Percentiles rank a stretch among this genome's conserved stretches.
These are phyloP conservation scores for Bryoglossum gracile DNA, from an alignment of 495 filamentous ascomycete genomes.

Conservation along the genomic window DNA sequence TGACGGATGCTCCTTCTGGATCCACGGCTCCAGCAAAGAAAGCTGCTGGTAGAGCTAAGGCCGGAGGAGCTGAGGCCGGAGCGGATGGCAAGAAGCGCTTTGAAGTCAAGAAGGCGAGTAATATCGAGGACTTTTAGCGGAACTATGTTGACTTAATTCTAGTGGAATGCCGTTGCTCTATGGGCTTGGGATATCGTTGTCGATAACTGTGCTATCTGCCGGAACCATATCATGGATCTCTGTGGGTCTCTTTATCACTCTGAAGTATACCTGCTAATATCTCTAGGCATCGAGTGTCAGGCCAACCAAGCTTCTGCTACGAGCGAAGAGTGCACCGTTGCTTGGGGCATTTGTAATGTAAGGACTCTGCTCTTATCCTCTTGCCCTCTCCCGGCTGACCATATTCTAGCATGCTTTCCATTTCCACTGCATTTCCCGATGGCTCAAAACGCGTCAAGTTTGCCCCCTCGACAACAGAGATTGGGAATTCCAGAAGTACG, in stretches of 20 bases:
- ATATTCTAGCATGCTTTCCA: conserved; percentile 86
- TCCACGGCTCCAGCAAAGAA: conserved; percentile 47
- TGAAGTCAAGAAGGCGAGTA: conserved; percentile 93
- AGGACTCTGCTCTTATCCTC: conserved; percentile 26
- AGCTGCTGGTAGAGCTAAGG: conserved; percentile 46
- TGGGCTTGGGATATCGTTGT: conserved; percentile 99
- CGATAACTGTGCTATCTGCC: conserved; percentile 98
- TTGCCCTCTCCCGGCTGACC: not conserved
- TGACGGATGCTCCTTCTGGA: conserved; percentile 75
- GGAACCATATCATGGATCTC: conserved; percentile 99
- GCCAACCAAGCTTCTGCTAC: conserved; percentile 98
- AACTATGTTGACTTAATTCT: too few relatives aligned
- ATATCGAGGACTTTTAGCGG: too few relatives aligned
- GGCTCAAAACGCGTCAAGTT: conserved; percentile 99
- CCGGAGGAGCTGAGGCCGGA: conserved; percentile 40
- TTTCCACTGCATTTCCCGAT: conserved; percentile 99
- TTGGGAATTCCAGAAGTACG: conserved; percentile 99
- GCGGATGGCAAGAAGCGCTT: conserved; percentile 83
- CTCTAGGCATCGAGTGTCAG: conserved; percentile 90
- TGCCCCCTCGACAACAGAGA: conserved; percentile 97
- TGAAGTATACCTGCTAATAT: conserved; percentile 16
- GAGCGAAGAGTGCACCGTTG: conserved; percentile 96
- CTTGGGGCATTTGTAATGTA: conserved; percentile 99
- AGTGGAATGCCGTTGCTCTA: conserved; percentile 99
- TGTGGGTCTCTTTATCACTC: conserved; percentile 49